Percentiles rank a stretch among this genome's conserved stretches.
Evolutionary conservation across 139 green algal genomes (phyloP).

Genomic region (Chlorella ohadii): DNA sequence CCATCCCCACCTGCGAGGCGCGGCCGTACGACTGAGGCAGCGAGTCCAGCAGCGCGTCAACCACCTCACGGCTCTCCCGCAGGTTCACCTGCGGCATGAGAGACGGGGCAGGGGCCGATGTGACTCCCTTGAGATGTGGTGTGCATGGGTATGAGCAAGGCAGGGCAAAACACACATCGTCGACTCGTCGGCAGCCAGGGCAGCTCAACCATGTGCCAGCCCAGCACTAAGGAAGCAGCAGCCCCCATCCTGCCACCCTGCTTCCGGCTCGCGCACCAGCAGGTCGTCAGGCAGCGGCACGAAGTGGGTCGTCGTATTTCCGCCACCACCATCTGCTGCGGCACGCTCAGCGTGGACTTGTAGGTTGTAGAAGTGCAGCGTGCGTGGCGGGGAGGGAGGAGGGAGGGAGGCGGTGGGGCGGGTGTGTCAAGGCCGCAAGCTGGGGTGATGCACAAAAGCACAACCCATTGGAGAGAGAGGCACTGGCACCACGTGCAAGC

Average conservation of each 20-base stretch:
- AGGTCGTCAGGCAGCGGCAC: slow-evolving; percentile 53
- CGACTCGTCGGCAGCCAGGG: no score
- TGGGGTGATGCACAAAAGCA: no score
- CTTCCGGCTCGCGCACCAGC: slow-evolving; percentile 47
- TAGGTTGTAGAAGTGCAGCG: slow-evolving; percentile 89
- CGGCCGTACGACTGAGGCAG: slow-evolving; percentile 77
- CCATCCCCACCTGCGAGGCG: slow-evolving; percentile 69
- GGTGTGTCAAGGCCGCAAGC: background rate
- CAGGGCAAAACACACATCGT: no score
- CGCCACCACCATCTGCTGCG: slow-evolving; percentile 87
- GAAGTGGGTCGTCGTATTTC: slow-evolving; percentile 79
- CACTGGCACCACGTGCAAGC: no score
- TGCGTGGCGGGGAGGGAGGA: background rate
- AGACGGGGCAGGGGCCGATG: no score
- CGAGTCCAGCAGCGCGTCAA: slow-evolving; percentile 90
- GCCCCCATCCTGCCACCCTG: no score
- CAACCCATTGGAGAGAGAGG: no score
- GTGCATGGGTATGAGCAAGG: no score
- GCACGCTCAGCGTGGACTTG: slow-evolving; percentile 38
- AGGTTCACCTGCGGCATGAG: slow-evolving; percentile 74
- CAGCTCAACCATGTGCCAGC: no score
- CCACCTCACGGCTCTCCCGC: slow-evolving; percentile 69
- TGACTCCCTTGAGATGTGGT: no score
- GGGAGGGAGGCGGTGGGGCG: background rate
- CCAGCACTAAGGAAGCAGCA: no score